A percentile compares a stretch with the other conserved stretches of the same genome.
phyloP scores from a whole-genome alignment of 345 rosid genomes.

The Mercurialis annua region DNA sequence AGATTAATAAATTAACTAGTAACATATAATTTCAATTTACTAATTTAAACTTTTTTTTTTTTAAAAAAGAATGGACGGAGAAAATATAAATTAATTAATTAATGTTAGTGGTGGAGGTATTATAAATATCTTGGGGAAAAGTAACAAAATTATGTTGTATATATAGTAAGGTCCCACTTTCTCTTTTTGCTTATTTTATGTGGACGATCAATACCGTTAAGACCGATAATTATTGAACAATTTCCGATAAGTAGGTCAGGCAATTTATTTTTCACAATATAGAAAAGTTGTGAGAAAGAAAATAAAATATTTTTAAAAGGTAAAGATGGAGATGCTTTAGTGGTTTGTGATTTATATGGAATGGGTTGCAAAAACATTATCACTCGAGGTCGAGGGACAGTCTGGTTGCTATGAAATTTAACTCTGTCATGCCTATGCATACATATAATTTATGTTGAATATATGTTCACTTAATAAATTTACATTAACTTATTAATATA shows the following conservation, averaged over 20 bases:
- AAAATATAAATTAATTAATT: neutral
- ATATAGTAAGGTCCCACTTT: neutral
- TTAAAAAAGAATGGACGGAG: neutral
- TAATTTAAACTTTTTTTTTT: neutral
- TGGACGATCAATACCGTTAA: constrained; percentile 10
- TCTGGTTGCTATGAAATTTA: neutral
- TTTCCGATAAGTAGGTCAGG: neutral
- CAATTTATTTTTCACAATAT: neutral
- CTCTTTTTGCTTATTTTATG: neutral
- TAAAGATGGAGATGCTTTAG: neutral
- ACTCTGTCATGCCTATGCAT: neutral
- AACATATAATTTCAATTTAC: no score
- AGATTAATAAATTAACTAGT: no score
- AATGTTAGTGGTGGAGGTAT: neutral
- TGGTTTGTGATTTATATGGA: neutral
- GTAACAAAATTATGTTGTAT: neutral
- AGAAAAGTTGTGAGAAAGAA: no score
- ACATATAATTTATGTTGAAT: no score
- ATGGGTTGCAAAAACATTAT: neutral
- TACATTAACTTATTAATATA: no score
- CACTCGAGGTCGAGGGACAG: constrained; percentile 6
- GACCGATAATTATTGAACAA: constrained; percentile 18
- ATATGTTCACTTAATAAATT: no score
- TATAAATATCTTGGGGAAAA: neutral
- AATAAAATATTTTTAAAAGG: no score